phyloP scores from a whole-genome alignment of 208 protist genomes.

The Acanthamoeba triangularis region DNA sequence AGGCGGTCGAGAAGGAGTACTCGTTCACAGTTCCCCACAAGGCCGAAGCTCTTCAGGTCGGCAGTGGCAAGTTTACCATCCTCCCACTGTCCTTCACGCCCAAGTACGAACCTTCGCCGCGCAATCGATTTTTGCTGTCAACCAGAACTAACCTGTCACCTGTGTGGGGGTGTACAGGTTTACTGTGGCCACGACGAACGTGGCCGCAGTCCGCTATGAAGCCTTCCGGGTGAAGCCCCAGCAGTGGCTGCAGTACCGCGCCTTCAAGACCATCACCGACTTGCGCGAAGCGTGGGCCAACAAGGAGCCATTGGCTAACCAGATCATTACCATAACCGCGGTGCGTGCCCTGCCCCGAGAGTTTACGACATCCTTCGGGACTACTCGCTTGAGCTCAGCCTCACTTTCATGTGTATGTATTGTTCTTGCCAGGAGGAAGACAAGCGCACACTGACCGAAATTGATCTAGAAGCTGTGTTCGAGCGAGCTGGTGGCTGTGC shows the following conservation, averaged over 20 bases:
- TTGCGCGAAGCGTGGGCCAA: neutral
- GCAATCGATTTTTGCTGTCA: neutral
- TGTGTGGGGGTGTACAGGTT: neutral
- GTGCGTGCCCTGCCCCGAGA: neutral
- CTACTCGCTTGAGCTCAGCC: neutral
- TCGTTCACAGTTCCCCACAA: neutral
- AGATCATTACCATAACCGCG: neutral
- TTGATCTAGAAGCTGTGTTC: neutral
- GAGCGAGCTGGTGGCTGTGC: neutral
- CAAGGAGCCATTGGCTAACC: neutral
- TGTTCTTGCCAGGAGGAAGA: neutral
- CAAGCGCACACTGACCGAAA: neutral
- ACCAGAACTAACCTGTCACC: neutral
- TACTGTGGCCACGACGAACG: neutral
- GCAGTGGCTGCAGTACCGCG: neutral
- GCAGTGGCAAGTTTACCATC: slow-evolving; percentile 30
- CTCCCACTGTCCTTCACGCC: neutral
- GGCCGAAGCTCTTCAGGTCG: neutral
- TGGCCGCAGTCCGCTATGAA: neutral
- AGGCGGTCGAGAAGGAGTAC: neutral
- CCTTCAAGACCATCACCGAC: neutral
- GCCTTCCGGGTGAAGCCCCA: neutral
- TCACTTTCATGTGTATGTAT: neutral
- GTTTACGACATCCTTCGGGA: neutral
- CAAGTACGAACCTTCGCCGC: neutral